Evolutionary conservation across 371 early-diverging fungal genomes (phyloP).

Genomic region (Batrachochytrium dendrobatidis): DNA sequence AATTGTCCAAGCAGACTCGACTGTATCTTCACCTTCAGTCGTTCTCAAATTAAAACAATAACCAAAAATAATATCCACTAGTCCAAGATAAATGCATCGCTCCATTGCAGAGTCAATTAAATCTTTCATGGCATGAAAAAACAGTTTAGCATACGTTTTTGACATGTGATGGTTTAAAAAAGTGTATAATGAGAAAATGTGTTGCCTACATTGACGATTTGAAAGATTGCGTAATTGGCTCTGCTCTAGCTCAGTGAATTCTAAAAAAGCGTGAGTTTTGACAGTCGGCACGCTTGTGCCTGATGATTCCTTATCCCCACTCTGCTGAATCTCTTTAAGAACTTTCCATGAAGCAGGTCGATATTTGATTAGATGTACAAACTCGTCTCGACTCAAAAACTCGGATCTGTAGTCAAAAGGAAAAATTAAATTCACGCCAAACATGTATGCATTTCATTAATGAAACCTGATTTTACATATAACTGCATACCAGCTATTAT

Average conservation of each 20-base stretch:
- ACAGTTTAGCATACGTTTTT: not conserved
- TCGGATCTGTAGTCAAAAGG: not conserved
- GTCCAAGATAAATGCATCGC: slow-evolving; percentile 61
- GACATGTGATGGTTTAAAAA: not conserved
- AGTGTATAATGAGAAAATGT: too few relatives aligned
- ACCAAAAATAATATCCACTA: slow-evolving; percentile 87
- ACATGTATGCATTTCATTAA: too few relatives aligned
- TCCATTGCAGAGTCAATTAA: not conserved
- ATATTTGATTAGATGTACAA: slow-evolving; percentile 59
- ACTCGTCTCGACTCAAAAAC: slow-evolving; percentile 59
- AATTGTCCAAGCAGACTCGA: slow-evolving; percentile 88
- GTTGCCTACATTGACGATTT: slow-evolving; percentile 59
- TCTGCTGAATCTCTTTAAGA: slow-evolving; percentile 25
- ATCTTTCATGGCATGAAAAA: not conserved
- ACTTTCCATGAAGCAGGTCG: slow-evolving; percentile 60
- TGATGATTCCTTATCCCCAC: not conserved
- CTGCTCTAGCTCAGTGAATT: slow-evolving; percentile 65
- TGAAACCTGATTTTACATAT: too few relatives aligned
- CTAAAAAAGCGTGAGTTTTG: slow-evolving; percentile 24
- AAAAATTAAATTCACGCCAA: too few relatives aligned
- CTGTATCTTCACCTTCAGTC: slow-evolving; percentile 76
- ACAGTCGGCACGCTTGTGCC: not conserved
- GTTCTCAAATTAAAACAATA: slow-evolving; percentile 82
- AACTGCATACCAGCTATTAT: too few relatives aligned
- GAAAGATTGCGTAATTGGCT: slow-evolving; percentile 70